Evolutionary conservation across 352 stramenopile genomes (phyloP), one percentile per base, ranked within the genome.

Genomic region (Thalassiosira ordinaria): DNA sequence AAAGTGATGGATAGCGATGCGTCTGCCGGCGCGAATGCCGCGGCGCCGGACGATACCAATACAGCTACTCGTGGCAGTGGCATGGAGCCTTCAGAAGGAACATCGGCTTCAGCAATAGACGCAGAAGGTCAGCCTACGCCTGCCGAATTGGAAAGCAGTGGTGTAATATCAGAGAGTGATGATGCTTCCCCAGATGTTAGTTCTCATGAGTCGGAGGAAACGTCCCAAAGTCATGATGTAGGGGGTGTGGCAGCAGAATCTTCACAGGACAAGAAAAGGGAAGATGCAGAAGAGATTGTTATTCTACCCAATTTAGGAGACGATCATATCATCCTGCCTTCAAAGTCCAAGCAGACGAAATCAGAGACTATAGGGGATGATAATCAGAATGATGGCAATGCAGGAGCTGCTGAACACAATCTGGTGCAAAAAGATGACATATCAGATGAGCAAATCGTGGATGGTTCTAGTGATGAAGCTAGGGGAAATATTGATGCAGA

Each of bases 221-320:
- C 20, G 11, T 11, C 3, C 0, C 14, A 46, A 39, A 29, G 8
- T 24, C 16, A 22, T 35, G 24, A 33, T 18, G 20, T 35, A 24
- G 9, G 9, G 11, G 44, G 5, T 53, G 20, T 18, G 31, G 47
- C 31, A 53, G n/a, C n/a, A n/a, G n/a, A n/a, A n/a, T n/a, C n/a
- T n/a, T n/a, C 20, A 31, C 13, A 29, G 20, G 57, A 65, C 31
- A 16, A 29, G 2, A 35, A 53, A 98, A 14, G 13, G 5, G 63
- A 62, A 51, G 53, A n/a, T 41, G 26, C 22, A 6, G 68, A 77
- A 27, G 49, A 62, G 35, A 13, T 69, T n/a, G 47, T 77, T 16
- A 77, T 77, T 59, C 53, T 77, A 46, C 68, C 68, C 24, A 61
- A 52, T 39, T 46, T 68, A 37, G 55, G 14, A 18, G 68, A 47